These are phyloP conservation scores for Malus hybrid DNA, from an alignment of 331 rosid genomes.

Conservation along the genomic window DNA sequence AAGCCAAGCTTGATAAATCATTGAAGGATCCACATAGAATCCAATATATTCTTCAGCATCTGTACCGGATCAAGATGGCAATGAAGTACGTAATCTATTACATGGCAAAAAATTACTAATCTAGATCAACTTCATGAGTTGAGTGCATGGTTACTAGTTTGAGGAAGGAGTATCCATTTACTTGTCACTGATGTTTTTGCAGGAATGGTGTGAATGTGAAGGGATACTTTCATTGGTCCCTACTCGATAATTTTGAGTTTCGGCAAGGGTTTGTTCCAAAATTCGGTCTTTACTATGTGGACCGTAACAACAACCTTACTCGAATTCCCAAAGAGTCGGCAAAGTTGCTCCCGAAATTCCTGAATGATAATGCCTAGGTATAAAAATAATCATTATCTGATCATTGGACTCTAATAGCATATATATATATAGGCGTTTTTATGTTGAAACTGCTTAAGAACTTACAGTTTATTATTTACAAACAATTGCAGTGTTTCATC, in stretches of 20 bases:
- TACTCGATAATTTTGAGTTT: not conserved
- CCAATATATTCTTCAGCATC: conserved; percentile 2
- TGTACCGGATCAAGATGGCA: conserved; percentile 3
- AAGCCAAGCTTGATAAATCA: not conserved
- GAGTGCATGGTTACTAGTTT: not conserved
- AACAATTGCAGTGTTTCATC: too few species aligned
- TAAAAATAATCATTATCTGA: too few species aligned
- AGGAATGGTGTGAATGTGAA: not conserved
- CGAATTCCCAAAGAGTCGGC: conserved; percentile 3
- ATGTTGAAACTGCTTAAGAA: too few species aligned
- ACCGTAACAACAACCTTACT: not conserved
- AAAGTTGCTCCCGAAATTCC: not conserved
- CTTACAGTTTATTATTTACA: too few species aligned
- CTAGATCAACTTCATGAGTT: not conserved
- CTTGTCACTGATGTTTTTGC: not conserved
- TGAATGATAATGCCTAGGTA: not conserved
- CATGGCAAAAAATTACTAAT: not conserved
- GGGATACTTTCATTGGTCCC: not conserved
- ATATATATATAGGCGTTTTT: too few species aligned
- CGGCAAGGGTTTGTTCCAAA: not conserved
- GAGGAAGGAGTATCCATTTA: not conserved
- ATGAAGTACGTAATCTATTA: not conserved
- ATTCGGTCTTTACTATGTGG: not conserved
- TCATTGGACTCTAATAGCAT: too few species aligned
- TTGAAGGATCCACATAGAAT: conserved; percentile 9